Conservation (phyloP, 495 filamentous ascomycete genomes). For the Penicillium longicatenatum region DNA sequence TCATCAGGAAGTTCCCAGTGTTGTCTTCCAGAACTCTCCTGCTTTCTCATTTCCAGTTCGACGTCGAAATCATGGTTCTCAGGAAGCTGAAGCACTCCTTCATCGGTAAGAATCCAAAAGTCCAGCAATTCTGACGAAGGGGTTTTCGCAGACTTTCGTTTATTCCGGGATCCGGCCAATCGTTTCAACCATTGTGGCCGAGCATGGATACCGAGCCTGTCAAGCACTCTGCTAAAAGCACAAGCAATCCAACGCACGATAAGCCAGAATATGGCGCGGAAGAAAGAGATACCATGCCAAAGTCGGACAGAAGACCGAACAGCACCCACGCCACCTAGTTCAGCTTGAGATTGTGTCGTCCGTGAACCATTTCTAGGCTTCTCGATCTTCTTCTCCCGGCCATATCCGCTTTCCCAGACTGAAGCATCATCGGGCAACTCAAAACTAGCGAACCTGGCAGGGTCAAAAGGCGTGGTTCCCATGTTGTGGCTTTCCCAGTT, state of each 20-base stretch:
- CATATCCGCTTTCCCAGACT: slow-evolving; percentile 65
- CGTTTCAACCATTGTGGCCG: slow-evolving; percentile 65
- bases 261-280: slow-evolving; percentile 71
- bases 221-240: slow-evolving; percentile 54
- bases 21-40: slow-evolving; percentile 40
- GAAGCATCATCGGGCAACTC: slow-evolving; percentile 32
- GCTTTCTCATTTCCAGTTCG: slow-evolving; percentile 68
- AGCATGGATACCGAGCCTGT: slow-evolving; percentile 59
- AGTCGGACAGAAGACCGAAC: slow-evolving; percentile 71
- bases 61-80: slow-evolving; percentile 69
- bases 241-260: slow-evolving; percentile 60
- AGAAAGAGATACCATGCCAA: slow-evolving; percentile 71
- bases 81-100: slow-evolving; percentile 59
- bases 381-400: slow-evolving; percentile 59
- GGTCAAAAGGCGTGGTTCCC: slow-evolving; percentile 27
- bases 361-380: slow-evolving; percentile 48
- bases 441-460: slow-evolving; percentile 34
- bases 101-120: slow-evolving; percentile 61
- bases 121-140: slow-evolving; percentile 41
- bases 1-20: slow-evolving; percentile 52
- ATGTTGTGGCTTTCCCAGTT: slow-evolving; percentile 37
- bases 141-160: slow-evolving; percentile 18
- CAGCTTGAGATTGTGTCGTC: slow-evolving; percentile 41
- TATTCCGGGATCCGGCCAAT: slow-evolving; percentile 23
- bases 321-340: slow-evolving; percentile 71